Evolutionary conservation across 495 filamentous ascomycete species (phyloP), one percentile per base, ranked within the genome.

Genomic region (Penicillium dipodomyicola): DNA sequence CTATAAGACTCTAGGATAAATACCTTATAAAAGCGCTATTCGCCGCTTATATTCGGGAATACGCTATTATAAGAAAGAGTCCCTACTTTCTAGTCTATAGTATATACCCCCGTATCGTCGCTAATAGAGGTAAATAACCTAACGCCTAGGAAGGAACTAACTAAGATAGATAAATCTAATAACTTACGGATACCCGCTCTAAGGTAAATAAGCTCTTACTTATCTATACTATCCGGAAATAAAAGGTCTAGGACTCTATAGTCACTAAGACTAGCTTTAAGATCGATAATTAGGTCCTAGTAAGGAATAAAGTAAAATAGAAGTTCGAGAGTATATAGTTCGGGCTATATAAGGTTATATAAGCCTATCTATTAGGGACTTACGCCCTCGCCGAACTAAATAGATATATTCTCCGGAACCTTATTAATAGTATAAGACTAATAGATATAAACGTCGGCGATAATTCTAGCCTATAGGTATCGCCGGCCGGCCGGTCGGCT

Each of bases 81-180:
- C 42, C 10, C 8, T 47, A 45, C 3, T 55, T 22, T 10, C 12
- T 55, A 15, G 15, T 55, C 6, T 55, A 47, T 47, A 39, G 29
- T 5, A 10, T 47, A 3, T 37, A 55, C 8, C 20, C 23, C 23
- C 1, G 1, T 25, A n/a, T 15, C 25, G 0, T 14, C 0, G 2
- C 19, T 42, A 42, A 20, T 19, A 19, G n/a, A n/a, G n/a, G n/a
- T n/a, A n/a, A n/a, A n/a, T n/a, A n/a, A n/a, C n/a, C n/a, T n/a
- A n/a, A n/a, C n/a, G n/a, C n/a, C n/a, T n/a, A n/a, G n/a, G n/a
- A n/a, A n/a, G n/a, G n/a, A n/a, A n/a, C n/a, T n/a, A n/a, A n/a
- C n/a, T n/a, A n/a, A n/a, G n/a, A n/a, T n/a, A n/a, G n/a, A n/a
- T n/a, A n/a, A n/a, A n/a, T n/a, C n/a, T n/a, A n/a, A n/a, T n/a